Evolutionary conservation across 768 basidiomycete genomes (phyloP).

Genomic region (Boletus speciosus): DNA sequence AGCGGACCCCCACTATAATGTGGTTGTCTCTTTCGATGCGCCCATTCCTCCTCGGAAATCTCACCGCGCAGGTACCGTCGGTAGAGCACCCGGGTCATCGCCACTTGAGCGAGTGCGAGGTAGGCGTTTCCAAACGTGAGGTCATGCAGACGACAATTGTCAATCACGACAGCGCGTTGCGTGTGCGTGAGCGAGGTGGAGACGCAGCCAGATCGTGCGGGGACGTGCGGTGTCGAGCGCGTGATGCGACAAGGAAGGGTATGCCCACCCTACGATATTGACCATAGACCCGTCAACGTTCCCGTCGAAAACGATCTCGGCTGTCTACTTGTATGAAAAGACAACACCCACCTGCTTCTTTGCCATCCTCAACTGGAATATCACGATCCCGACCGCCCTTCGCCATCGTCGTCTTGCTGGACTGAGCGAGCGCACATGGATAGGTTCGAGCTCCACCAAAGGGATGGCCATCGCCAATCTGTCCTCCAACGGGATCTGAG

Average conservation of each 20-base stretch:
- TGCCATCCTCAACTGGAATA: slow-evolving; percentile 32
- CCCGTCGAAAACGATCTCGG: neutral
- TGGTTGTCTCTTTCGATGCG: slow-evolving; percentile 46
- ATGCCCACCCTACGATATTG: slow-evolving; percentile 48
- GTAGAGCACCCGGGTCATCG: slow-evolving; percentile 48
- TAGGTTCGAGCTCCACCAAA: slow-evolving; percentile 37
- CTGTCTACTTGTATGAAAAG: neutral
- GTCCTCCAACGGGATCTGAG: slow-evolving; percentile 30
- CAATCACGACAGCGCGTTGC: slow-evolving; percentile 31
- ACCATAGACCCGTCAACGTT: neutral
- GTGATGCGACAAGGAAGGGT: slow-evolving; percentile 46
- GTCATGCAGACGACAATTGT: slow-evolving; percentile 38
- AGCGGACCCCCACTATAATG: slow-evolving; percentile 36
- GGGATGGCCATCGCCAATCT: slow-evolving; percentile 42
- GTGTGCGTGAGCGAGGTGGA: slow-evolving; percentile 26
- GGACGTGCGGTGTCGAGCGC: slow-evolving; percentile 31
- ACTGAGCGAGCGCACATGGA: slow-evolving; percentile 25
- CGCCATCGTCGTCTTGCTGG: slow-evolving; percentile 44
- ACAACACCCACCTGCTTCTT: slow-evolving; percentile 35
- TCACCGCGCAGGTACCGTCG: slow-evolving; percentile 45
- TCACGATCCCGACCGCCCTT: slow-evolving; percentile 37
- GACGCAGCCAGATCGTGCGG: slow-evolving; percentile 34
- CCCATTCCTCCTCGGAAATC: slow-evolving; percentile 52
- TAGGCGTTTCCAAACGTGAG: slow-evolving; percentile 52
- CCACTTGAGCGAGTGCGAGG: slow-evolving; percentile 50